These are phyloP conservation scores for Oryza punctata DNA, from an alignment of 176 grass and related monocot genomes.

Conservation along the genomic window DNA sequence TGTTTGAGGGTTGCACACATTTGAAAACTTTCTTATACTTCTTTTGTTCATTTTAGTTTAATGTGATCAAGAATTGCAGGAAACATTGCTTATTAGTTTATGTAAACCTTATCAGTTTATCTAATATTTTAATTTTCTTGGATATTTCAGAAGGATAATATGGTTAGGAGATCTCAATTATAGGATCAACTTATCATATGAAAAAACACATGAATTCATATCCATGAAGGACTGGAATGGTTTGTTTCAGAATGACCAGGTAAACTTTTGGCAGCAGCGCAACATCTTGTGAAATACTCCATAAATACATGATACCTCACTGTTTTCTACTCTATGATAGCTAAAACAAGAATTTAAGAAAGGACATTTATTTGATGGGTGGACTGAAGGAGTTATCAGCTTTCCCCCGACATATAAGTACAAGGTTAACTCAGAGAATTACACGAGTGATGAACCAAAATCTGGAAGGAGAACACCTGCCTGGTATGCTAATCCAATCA, in stretches of 20 bases:
- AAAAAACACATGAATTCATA: conserved; percentile 75
- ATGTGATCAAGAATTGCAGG: not conserved
- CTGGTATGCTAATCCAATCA: conserved; percentile 57
- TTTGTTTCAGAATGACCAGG: conserved; percentile 89
- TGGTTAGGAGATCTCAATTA: conserved; percentile 99
- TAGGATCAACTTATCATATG: conserved; percentile 80
- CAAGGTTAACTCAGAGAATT: conserved; percentile 78
- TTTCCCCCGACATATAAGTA: conserved; percentile 97
- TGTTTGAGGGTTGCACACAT: not conserved
- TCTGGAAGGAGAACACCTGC: conserved; percentile 84
- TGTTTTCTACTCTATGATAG: conserved; percentile 37
- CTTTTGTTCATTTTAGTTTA: conserved; percentile 14
- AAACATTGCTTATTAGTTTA: not conserved
- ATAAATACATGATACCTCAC: conserved; percentile 19
- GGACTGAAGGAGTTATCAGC: conserved; percentile 76
- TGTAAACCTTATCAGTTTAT: not conserved
- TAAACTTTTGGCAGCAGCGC: conserved; percentile 30
- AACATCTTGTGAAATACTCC: not conserved
- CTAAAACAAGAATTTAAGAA: conserved; percentile 71
- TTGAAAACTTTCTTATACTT: not conserved
- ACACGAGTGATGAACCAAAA: conserved; percentile 74
- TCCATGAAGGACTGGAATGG: conserved; percentile 64
- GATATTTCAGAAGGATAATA: conserved; percentile 80
- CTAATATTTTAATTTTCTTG: conserved; percentile 36
- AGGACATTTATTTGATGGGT: conserved; percentile 73